phyloP scores from a whole-genome alignment of 257 asterid species.

The Jasminum sambac region DNA sequence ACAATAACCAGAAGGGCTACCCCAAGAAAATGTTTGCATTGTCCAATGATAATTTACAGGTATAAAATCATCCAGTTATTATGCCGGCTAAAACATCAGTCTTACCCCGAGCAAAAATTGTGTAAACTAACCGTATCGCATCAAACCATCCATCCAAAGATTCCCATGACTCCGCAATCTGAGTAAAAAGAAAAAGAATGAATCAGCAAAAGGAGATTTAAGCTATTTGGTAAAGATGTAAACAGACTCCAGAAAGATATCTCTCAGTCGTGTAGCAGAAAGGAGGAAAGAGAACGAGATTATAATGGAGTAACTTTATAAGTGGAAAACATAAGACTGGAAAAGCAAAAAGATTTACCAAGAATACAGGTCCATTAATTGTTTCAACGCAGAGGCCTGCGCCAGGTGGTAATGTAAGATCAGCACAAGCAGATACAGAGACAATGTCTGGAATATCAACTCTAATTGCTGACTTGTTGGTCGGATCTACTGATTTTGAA shows the following conservation, averaged over 20 bases:
- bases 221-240: background rate
- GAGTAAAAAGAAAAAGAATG: slow-evolving; percentile 14
- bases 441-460: slow-evolving; percentile 69
- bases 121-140: slow-evolving; percentile 90
- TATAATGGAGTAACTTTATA: background rate
- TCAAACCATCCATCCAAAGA: slow-evolving; percentile 96
- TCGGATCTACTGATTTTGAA: slow-evolving; percentile 55
- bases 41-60: slow-evolving; percentile 32
- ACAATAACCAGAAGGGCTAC: slow-evolving; percentile 25
- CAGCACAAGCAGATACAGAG: slow-evolving; percentile 81
- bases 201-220: background rate
- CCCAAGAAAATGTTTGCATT: slow-evolving; percentile 25
- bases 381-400: slow-evolving; percentile 91
- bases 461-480: slow-evolving; percentile 52
- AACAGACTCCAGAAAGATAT: background rate
- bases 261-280: background rate
- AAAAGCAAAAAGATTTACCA: slow-evolving; percentile 45
- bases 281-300: background rate
- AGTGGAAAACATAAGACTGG: background rate
- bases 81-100: slow-evolving; percentile 97
- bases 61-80: slow-evolving; percentile 55
- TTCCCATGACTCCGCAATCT: slow-evolving; percentile 99
- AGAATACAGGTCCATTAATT: slow-evolving; percentile 69
- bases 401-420: slow-evolving; percentile 95
- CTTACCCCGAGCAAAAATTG: slow-evolving; percentile 89